Percentiles rank a stretch among this genome's conserved stretches.
Conservation (phyloP, 2,329 filamentous ascomycete genomes). For the Cladophialophora exuberans region DNA sequence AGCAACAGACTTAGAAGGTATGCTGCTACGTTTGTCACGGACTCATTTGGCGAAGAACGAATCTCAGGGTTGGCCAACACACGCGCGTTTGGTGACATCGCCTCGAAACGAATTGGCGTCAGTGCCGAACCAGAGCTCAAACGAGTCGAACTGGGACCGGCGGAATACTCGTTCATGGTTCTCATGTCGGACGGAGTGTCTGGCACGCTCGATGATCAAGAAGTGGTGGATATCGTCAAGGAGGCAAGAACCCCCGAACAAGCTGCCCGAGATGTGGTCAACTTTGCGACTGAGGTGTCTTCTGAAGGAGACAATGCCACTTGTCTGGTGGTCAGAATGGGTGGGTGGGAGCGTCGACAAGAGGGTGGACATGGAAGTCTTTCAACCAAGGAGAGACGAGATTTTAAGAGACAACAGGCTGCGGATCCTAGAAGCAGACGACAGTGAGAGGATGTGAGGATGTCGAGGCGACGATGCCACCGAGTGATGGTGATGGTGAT, state of each 20-base stretch:
- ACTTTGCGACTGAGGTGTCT: constrained; percentile 85
- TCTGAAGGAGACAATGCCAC: constrained; percentile 67
- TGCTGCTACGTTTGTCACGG: constrained; percentile 83
- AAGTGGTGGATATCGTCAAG: constrained; percentile 91
- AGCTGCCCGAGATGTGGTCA: constrained; percentile 75
- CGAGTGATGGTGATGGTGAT: too few relatives aligned
- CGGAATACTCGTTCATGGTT: constrained; percentile 86
- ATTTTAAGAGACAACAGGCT: constrained; percentile 79
- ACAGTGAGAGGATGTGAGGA: constrained; percentile 29
- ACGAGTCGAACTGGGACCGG: constrained; percentile 75
- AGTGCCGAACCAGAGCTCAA: constrained; percentile 90
- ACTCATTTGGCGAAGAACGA: constrained; percentile 96
- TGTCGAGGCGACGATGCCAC: too few relatives aligned
- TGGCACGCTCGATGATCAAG: constrained; percentile 84
- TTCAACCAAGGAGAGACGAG: constrained; percentile 88
- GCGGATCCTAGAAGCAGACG: constrained; percentile 76
- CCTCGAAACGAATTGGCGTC: constrained; percentile 88
- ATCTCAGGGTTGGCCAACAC: constrained; percentile 93
- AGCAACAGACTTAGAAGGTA: constrained; percentile 82
- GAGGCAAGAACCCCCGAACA: constrained; percentile 90
- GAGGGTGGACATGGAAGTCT: constrained; percentile 88
- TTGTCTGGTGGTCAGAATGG: constrained; percentile 64
- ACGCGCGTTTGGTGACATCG: constrained; percentile 90
- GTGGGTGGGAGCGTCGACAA: constrained; percentile 64
- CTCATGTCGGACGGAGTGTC: constrained; percentile 88